Percentiles rank a stretch among this genome's conserved stretches.
Conservation (phyloP, 2,329 filamentous ascomycete genomes). For the Diaporthe destruens region DNA sequence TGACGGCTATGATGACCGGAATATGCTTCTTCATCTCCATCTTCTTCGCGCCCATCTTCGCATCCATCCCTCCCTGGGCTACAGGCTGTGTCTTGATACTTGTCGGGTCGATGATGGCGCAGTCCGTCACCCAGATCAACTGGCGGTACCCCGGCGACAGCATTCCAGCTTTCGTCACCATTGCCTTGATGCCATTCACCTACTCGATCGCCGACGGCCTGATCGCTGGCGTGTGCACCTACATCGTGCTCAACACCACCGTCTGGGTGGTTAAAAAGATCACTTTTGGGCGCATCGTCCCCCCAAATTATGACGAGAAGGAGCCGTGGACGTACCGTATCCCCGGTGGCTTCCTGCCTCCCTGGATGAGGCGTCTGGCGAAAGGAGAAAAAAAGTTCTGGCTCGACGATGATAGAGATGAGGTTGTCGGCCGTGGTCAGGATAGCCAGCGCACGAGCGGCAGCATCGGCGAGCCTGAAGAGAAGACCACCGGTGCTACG, state of each 20-base stretch:
- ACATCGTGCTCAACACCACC: conserved; percentile 79
- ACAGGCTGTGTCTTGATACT: conserved; percentile 83
- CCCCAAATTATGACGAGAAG: conserved; percentile 80
- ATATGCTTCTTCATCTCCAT: conserved; percentile 78
- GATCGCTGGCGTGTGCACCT: conserved; percentile 83
- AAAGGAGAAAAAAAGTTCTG: conserved; percentile 82
- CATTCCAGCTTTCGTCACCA: conserved; percentile 85
- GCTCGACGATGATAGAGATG: conserved; percentile 56
- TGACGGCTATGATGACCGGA: conserved; percentile 78
- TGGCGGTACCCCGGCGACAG: conserved; percentile 89
- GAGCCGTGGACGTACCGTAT: conserved; percentile 86
- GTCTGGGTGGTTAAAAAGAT: conserved; percentile 77
- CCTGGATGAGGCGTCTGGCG: conserved; percentile 75
- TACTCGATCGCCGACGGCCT: conserved; percentile 91
- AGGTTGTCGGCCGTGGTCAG: conserved; percentile 27
- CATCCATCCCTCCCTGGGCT: conserved; percentile 82
- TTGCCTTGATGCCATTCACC: conserved; percentile 89
- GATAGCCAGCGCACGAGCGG: conserved; percentile 30
- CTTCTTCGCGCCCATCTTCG: conserved; percentile 83
- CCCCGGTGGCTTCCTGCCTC: conserved; percentile 79
- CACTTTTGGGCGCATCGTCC: conserved; percentile 77
- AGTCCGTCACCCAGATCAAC: conserved; percentile 85
- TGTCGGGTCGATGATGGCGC: conserved; percentile 89
- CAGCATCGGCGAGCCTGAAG: conserved; percentile 15
- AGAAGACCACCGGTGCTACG: conserved; percentile 34